phyloP scores from a whole-genome alignment of 164 flowering plant genomes.

The Magnolia changhungtana region DNA sequence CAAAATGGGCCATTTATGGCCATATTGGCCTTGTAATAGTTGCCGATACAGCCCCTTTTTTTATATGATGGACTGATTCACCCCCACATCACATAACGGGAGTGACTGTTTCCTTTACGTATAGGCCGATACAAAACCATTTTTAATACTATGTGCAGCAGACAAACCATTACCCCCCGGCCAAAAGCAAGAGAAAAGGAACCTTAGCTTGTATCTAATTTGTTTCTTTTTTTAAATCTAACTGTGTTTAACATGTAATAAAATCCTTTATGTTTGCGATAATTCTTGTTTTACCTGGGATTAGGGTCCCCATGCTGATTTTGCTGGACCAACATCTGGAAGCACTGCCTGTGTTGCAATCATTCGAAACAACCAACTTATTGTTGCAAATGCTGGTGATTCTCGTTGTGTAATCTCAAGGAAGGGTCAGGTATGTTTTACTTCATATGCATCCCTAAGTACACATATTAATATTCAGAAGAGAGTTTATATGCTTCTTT shows the following conservation, averaged over 20 bases:
- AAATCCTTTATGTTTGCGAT: neutral
- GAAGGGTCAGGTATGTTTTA: conserved; percentile 80
- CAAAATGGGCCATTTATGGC: too few species aligned
- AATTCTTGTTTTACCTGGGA: conserved; percentile 12
- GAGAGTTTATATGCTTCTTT: neutral
- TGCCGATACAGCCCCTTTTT: too few species aligned
- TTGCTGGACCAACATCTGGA: conserved; percentile 96
- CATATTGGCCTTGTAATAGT: too few species aligned
- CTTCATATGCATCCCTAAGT: neutral
- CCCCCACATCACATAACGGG: too few species aligned
- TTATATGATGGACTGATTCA: too few species aligned
- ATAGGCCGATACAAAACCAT: too few species aligned
- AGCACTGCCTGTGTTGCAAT: conserved; percentile 96
- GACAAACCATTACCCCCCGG: too few species aligned
- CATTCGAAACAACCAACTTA: conserved; percentile 67
- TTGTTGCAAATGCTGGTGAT: conserved; percentile 99
- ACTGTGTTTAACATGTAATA: neutral
- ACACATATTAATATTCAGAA: neutral
- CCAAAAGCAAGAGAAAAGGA: neutral
- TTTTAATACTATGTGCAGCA: too few species aligned
- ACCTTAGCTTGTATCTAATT: neutral
- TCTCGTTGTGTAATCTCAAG: conserved; percentile 97
- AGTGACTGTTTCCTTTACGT: too few species aligned
- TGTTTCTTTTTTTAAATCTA: neutral
- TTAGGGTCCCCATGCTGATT: conserved; percentile 98